Evolutionary conservation across 2,329 filamentous ascomycete species (phyloP).

Genomic region (Pseudopithomyces chartarum): DNA sequence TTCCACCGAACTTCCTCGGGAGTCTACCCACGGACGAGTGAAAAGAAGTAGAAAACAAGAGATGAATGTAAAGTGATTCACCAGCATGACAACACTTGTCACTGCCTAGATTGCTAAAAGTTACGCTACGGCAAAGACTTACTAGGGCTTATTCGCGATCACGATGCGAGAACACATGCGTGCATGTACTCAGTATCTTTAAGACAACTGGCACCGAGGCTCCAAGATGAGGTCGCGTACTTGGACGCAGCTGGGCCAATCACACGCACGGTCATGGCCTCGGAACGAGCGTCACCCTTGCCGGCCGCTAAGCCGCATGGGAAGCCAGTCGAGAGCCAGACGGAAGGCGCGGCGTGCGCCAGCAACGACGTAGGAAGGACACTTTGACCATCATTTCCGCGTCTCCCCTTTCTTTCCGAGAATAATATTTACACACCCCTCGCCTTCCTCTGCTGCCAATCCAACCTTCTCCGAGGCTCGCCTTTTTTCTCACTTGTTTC

Average conservation of each 20-base stretch:
- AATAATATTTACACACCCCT: slow-evolving; percentile 7
- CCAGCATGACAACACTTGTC: no score
- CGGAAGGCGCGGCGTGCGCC: slow-evolving; percentile 4
- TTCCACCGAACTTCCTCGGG: not conserved
- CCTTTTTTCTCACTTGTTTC: slow-evolving; percentile 29
- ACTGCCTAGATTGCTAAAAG: no score
- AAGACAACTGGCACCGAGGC: no score
- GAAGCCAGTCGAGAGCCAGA: not conserved
- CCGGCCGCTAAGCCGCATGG: not conserved
- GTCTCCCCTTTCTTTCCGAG: slow-evolving; percentile 40
- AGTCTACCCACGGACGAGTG: not conserved
- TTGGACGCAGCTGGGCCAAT: not conserved
- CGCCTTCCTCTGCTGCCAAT: slow-evolving; percentile 17
- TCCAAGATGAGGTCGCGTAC: no score
- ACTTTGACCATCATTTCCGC: slow-evolving; percentile 35
- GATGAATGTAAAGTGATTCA: no score
- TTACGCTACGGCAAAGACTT: no score
- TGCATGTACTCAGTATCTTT: no score
- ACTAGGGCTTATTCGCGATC: no score
- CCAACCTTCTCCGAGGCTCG: slow-evolving; percentile 18
- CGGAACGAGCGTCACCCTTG: not conserved
- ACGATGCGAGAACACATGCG: no score
- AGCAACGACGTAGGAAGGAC: not conserved
- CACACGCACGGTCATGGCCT: not conserved
- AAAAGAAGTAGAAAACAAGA: no score